Base-by-base conservation (phyloP, 352 stramenopile species). In the Phytophthora multivora region DNA sequence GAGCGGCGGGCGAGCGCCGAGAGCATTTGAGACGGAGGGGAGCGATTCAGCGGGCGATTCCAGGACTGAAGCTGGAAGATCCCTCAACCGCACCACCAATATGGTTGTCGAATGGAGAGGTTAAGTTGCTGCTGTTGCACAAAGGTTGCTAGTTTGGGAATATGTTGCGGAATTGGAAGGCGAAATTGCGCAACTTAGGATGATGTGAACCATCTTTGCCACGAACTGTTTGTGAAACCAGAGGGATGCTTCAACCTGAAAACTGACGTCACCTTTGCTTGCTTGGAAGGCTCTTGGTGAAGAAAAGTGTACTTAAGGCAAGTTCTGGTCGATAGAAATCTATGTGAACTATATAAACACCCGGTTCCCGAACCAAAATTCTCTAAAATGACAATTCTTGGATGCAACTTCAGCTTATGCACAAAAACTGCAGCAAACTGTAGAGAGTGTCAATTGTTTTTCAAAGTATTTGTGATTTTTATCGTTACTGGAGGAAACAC, bases 1-100 rank as follows among this genome's bases (percentile, higher is more conserved):
- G 71, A 61, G 48, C 48, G 59, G 12, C 55, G 59, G 15, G 51
- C 19, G 26, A 78, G 59, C 13, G 64, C 74, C 26, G 60, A 68
- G 19, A 84, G 31, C 69, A 79, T 79, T 16, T n/a, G 18, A 21
- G 16, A 10, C 5, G 50, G 46, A 35, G 21, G 8, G 28, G 28
- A 33, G 28, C 28, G 28, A 33, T 33, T 33, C 28, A 9, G 28
- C 28, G 28, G 21, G 28, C 28, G 28, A 45, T 40, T 59, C 42
- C 23, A 25, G 54, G 30, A 50, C 26, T 61, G 51, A 50, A 59
- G 50, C 42, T 31, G 41, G 30, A 25, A 25, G 41, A 6, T 15
- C 18, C 26, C 23, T 36, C 21, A 19, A 38, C 23, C 18, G 42
- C 39, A 31, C 18, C 5, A 11, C 12, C 9, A 9, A 12, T 19